Base-by-base conservation (phyloP, 2,329 filamentous ascomycete species). In the Fusarium duplospermum region DNA sequence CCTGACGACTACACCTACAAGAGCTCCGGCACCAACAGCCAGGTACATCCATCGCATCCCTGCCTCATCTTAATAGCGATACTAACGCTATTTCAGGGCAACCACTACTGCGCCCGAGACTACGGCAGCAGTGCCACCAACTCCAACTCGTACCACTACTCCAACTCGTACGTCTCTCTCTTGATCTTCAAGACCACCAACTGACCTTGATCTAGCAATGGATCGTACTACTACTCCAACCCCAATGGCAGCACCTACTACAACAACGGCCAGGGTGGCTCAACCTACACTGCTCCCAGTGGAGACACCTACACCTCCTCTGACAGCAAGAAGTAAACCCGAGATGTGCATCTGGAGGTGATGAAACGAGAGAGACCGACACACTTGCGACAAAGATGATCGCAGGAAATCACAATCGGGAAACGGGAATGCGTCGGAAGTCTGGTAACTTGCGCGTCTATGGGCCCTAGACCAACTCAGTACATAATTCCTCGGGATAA, bases 151-250 rank as follows among this genome's bases (percentile, higher is more conserved):
- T 92, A 91, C 80, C 91, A 93, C 79, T 93, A 93, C 80, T 92
- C 90, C 62, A 93, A 93, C 85, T 79, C 67, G 88, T 89, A 79
- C 72, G 86, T 80, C 24, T 42, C 11, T 4, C 9, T 50, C 13
- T 29, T 18, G 16, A 22, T 4, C 20, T 3, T 8, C 11, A 36
- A 14, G 4, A 9, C 6, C 4, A 52, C 3, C 9, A n/a, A 27
- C 31, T 66, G 2, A 61, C 42, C 8, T 9, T n/a, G 16, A 16
- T 29, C 31, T 10, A 89, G 87, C 24, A 78, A 93, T 75, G 91
- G 91, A 40, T 93, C 90, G 2, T 94, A 94, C 86, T 93, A 94
- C 84, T 94, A 93, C 83, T 89, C 87, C 79, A 94, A 93, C 83
- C 83, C 90, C 54, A 88, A 92, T 72, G 90, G 91, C 16, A 92